phyloP scores from a whole-genome alignment of 1,284 basidiomycete species.

The Xerocomus nothofagi region DNA sequence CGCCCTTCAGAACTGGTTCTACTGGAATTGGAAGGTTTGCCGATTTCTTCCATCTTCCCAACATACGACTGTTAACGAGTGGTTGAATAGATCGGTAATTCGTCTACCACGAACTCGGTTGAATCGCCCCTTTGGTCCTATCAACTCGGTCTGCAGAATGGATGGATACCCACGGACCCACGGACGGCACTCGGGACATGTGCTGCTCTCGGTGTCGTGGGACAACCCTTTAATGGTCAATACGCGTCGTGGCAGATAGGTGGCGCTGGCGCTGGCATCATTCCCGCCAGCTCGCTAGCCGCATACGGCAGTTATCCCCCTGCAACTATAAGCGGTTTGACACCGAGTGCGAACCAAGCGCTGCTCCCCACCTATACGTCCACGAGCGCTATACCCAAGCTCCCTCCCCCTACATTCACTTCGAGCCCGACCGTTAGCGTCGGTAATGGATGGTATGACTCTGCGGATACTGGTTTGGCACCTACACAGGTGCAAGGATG shows the following conservation, averaged over 20 bases:
- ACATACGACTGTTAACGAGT: not conserved
- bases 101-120: constrained; percentile 52
- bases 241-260: constrained; percentile 77
- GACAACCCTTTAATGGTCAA: constrained; percentile 52
- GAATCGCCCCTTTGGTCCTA: constrained; percentile 81
- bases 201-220: constrained; percentile 47
- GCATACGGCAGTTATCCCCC: constrained; percentile 60
- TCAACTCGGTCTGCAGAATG: constrained; percentile 72
- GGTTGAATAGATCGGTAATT: constrained; percentile 66
- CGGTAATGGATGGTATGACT: constrained; percentile 75
- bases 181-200: constrained; percentile 69
- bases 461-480: constrained; percentile 51
- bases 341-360: constrained; percentile 20
- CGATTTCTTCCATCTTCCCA: not conserved
- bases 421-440: constrained; percentile 48
- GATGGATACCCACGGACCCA: constrained; percentile 83
- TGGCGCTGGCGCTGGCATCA: constrained; percentile 66
- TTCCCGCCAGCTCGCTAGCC: constrained; percentile 48
- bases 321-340: constrained; percentile 35
- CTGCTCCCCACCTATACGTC: constrained; percentile 67
- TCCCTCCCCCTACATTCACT: constrained; percentile 62
- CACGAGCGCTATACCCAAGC: constrained; percentile 57
- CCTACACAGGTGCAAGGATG: constrained; percentile 65
- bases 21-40: constrained; percentile 44
- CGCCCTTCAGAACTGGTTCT: constrained; percentile 43